A percentile compares a stretch with the other conserved stretches of the same genome.
These are phyloP conservation scores for Saccharomycopsis fibuligera DNA, from an alignment of 805 yeast genomes.

Conservation along the genomic window DNA sequence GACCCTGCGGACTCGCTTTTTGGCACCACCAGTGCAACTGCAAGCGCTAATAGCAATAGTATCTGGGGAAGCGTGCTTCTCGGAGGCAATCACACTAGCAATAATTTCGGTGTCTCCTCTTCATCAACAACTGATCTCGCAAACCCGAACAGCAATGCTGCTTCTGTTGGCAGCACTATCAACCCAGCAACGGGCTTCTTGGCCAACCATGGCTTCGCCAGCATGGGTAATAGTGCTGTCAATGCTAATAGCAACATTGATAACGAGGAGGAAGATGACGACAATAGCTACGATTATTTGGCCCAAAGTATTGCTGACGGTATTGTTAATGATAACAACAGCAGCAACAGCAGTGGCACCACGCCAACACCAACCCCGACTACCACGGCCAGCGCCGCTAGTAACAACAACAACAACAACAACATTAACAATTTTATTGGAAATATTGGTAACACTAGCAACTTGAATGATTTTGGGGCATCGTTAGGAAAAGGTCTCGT, in stretches of 20 bases:
- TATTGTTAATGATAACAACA: neutral
- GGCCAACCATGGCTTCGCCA: too few relatives aligned
- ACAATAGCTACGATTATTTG: neutral
- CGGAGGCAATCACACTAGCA: neutral
- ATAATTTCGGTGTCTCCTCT: neutral
- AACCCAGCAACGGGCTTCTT: neutral
- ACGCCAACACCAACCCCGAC: too few relatives aligned
- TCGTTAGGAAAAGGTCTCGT: too few relatives aligned
- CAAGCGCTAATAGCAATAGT: neutral
- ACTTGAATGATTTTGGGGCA: too few relatives aligned
- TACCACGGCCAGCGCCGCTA: too few relatives aligned
- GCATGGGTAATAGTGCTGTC: too few relatives aligned
- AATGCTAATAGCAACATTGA: neutral
- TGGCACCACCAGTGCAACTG: neutral
- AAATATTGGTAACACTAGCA: too few relatives aligned
- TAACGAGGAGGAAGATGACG: neutral
- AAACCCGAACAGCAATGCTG: neutral
- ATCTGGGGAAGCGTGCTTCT: neutral
- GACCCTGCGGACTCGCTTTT: neutral
- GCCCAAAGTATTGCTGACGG: neutral
- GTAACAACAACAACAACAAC: too few relatives aligned
- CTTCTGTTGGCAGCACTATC: neutral
- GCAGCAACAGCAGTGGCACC: neutral
- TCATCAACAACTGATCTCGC: too few relatives aligned
- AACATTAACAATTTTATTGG: too few relatives aligned